These are phyloP conservation scores for Hyaloscypha variabilis DNA, from an alignment of 495 filamentous ascomycete genomes.

Conservation along the genomic window DNA sequence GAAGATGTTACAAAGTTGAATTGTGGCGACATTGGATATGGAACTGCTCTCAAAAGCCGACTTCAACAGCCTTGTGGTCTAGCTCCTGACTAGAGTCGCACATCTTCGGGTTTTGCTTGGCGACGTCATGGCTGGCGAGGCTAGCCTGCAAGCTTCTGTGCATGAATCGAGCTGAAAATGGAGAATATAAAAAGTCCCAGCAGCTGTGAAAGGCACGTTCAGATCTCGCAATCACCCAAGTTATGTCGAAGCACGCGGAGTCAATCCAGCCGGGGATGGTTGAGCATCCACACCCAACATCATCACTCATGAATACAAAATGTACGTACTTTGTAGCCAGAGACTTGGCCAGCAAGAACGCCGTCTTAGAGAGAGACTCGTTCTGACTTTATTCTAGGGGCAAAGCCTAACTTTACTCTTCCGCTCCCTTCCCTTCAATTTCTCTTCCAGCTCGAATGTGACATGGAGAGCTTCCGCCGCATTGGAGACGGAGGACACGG, in stretches of 20 bases:
- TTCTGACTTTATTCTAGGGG: neutral
- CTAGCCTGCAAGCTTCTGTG: neutral
- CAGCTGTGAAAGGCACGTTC: too few relatives aligned
- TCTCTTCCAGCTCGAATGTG: neutral
- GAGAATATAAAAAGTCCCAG: neutral
- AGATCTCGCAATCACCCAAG: too few relatives aligned
- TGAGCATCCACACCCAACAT: too few relatives aligned
- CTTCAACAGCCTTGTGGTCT: neutral
- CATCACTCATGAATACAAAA: too few relatives aligned
- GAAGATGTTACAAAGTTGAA: too few relatives aligned
- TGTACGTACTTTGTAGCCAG: neutral
- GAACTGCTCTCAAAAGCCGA: neutral
- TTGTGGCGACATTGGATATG: too few relatives aligned
- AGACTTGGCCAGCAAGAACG: too few relatives aligned
- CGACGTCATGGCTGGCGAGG: constrained; percentile 1
- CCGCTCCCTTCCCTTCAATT: neutral
- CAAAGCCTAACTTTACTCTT: neutral
- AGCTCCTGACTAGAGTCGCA: neutral
- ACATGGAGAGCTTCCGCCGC: neutral
- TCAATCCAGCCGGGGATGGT: too few relatives aligned
- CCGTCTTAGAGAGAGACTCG: too few relatives aligned
- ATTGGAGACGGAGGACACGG: constrained; percentile 10
- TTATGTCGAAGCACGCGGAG: too few relatives aligned
- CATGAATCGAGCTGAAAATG: neutral
- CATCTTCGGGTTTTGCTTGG: neutral